These are phyloP conservation scores for Colletotrichum lupini DNA, from an alignment of 2,329 filamentous ascomycete genomes.

Conservation along the genomic window DNA sequence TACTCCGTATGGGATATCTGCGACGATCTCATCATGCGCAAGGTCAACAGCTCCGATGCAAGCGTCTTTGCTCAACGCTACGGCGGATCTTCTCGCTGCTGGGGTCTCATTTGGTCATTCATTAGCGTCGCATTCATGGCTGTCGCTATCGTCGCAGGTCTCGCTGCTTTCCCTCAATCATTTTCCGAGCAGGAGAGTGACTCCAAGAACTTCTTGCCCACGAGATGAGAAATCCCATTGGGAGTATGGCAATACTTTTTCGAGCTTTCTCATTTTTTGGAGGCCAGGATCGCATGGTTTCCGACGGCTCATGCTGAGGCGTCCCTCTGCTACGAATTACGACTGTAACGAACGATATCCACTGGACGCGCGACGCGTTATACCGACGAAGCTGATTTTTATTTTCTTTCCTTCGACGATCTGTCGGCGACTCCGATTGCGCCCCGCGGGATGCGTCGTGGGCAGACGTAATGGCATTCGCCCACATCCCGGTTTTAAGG, in stretches of 20 bases:
- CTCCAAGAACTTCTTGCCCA: conserved; percentile 73
- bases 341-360: background rate
- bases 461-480: background rate
- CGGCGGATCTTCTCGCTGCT: conserved; percentile 82
- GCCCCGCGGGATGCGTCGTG: background rate
- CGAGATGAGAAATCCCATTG: conserved; percentile 38
- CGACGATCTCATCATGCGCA: conserved; percentile 82
- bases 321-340: background rate
- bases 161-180: conserved; percentile 80
- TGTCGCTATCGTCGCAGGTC: conserved; percentile 77
- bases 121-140: conserved; percentile 79
- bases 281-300: background rate
- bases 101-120: conserved; percentile 83
- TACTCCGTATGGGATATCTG: conserved; percentile 90
- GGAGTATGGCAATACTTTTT: too few relatives aligned
- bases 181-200: conserved; percentile 76
- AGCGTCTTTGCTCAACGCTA: conserved; percentile 83
- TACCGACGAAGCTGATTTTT: background rate
- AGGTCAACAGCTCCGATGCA: conserved; percentile 83
- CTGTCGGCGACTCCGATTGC: background rate
- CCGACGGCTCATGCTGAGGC: background rate
- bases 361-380: background rate
- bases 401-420: background rate
- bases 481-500: background rate
- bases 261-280: too few relatives aligned